Evolutionary conservation across 192 early-diverging fungal species (phyloP).

Genomic region (Gaertneriomyces sp.): DNA sequence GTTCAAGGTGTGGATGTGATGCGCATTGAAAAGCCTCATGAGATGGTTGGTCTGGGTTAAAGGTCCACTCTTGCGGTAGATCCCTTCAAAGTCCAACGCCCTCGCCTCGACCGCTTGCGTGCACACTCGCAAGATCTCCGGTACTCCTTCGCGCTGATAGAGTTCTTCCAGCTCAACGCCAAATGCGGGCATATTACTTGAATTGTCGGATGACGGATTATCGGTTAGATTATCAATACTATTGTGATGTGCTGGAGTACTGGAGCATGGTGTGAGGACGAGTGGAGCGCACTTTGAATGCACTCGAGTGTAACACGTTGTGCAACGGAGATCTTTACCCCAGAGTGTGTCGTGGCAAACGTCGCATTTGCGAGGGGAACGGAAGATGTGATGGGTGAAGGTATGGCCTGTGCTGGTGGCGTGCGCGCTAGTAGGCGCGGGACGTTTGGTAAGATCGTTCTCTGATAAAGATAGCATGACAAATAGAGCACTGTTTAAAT

Average conservation of each 20-base stretch:
- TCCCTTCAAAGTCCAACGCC: conserved; percentile 37
- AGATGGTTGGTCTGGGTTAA: conserved; percentile 34
- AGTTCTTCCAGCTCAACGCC: conserved; percentile 31
- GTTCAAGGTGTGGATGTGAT: conserved; percentile 25
- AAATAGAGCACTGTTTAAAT: background rate
- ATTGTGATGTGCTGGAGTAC: background rate
- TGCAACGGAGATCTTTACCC: conserved; percentile 43
- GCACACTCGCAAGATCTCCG: conserved; percentile 29
- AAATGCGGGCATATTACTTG: background rate
- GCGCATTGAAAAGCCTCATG: too few relatives aligned
- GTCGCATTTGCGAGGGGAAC: conserved; percentile 38
- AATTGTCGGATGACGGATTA: background rate
- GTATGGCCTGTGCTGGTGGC: conserved; percentile 18
- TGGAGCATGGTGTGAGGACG: background rate
- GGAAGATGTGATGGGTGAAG: conserved; percentile 34
- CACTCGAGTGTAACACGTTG: conserved; percentile 20
- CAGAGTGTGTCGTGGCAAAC: conserved; percentile 39
- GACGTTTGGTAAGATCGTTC: background rate
- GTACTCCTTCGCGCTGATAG: conserved; percentile 32
- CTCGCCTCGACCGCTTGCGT: conserved; percentile 29
- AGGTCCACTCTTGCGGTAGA: conserved; percentile 41
- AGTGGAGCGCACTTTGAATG: too few relatives aligned
- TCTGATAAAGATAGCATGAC: background rate
- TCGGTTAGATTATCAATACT: background rate
- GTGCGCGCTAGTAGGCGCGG: background rate